Base-by-base conservation (phyloP, 1,139 yeast genomes). In the Meyerozyma carpophila region DNA sequence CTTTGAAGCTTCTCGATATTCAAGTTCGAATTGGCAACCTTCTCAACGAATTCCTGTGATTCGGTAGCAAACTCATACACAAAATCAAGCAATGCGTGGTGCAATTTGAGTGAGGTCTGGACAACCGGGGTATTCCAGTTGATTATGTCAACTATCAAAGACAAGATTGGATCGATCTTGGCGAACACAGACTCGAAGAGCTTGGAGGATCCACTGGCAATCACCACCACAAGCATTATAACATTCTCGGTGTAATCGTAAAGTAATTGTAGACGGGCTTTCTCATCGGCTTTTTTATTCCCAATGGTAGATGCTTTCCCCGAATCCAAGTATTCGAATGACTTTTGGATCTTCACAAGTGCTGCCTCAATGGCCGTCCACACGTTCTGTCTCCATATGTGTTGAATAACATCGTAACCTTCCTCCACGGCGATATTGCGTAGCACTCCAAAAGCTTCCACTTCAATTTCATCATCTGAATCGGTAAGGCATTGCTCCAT, bases 351-450 rank as follows among this genome's bases (percentile, higher is more conserved):
- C 51, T 82, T 82, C 1, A 58, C 58, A 39, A 84, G 62, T 2
- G 82, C 77, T 13, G 58, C 50, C 41, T 73, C 76, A 32, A 90
- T 69, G 16, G 77, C 64, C 0, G 76, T 69, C 84, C 95, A 82
- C 41, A 93, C 79, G 47, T 85, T 81, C 25, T 82, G 81, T 60
- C 97, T 77, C 87, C 95, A 85, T 45, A 86, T 62, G 59, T 78
- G 80, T 27, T 79, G 76, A 32, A 90, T 80, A 26, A 88, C 77
- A 50, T 88, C 95, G 54, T 88, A 82, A n/a, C 96, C 98, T 64
- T 89, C 95, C 58, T 89, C 95, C 42, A 88, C 72, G 4, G 84
- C 83, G 43, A 91, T 58, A 58, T 87, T 89, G 58, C 96, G 76
- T 51, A 93, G 66, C 41, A 91, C 68, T 1, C 96, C 97, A 57